These are phyloP conservation scores for Macadamia tetraphylla DNA, from an alignment of 164 flowering plant species.

Conservation along the genomic window DNA sequence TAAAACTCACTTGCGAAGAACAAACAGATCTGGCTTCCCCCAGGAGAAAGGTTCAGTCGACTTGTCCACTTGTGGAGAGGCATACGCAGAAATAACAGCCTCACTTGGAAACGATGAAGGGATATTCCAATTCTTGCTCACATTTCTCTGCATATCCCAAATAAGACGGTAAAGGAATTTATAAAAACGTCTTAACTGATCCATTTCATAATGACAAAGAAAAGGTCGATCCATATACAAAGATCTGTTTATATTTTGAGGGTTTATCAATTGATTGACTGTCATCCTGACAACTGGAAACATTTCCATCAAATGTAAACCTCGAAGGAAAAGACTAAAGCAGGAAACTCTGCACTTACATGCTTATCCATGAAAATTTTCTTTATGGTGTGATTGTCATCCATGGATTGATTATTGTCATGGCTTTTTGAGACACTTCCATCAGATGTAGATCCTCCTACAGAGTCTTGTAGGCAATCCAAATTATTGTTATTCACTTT, in stretches of 20 bases:
- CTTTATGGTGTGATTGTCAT: constrained; percentile 30
- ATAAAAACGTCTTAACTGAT: not conserved
- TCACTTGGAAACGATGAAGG: constrained; percentile 89
- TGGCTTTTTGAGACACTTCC: constrained; percentile 14
- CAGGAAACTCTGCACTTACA: constrained; percentile 29
- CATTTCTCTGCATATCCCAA: constrained; percentile 63
- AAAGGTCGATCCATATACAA: not conserved
- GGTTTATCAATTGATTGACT: no score
- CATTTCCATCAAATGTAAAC: no score
- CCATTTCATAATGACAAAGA: not conserved
- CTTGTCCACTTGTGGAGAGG: constrained; percentile 80
- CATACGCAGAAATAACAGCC: constrained; percentile 68
- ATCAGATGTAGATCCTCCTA: constrained; percentile 14
- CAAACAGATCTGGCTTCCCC: constrained; percentile 83
- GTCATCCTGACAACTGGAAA: no score
- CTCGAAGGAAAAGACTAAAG: not conserved
- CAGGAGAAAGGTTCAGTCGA: constrained; percentile 85
- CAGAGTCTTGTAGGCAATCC: constrained; percentile 13
- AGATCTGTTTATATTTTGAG: no score
- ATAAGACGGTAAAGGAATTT: not conserved
- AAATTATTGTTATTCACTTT: constrained; percentile 20
- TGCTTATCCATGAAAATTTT: constrained; percentile 85
- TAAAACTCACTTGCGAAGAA: constrained; percentile 79
- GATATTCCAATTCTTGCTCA: constrained; percentile 98
- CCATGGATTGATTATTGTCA: constrained; percentile 21